Evolutionary conservation across 495 filamentous ascomycete species (phyloP).

Genomic region (Aspergillus affinis): DNA sequence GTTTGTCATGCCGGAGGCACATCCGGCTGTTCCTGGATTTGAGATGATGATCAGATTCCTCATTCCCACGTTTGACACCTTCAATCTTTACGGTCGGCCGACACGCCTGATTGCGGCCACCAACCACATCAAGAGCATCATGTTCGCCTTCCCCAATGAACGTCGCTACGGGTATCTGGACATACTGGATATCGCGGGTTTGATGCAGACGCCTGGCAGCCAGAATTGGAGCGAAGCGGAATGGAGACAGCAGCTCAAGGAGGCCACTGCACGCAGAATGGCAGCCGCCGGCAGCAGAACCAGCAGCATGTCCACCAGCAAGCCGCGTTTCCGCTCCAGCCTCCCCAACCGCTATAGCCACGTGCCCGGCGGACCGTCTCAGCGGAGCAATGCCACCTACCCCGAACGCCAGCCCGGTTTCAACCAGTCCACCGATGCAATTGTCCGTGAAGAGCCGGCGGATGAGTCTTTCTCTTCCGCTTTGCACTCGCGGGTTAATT

Average conservation of each 20-base stretch:
- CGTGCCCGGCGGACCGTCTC: constrained; percentile 21
- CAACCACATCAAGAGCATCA: constrained; percentile 81
- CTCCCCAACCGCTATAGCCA: constrained; percentile 51
- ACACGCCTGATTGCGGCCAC: constrained; percentile 83
- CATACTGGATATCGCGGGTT: constrained; percentile 72
- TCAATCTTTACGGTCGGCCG: constrained; percentile 88
- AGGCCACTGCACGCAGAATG: constrained; percentile 82
- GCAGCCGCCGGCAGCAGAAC: constrained; percentile 45
- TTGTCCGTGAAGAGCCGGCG: constrained; percentile 30
- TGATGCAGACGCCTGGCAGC: constrained; percentile 78
- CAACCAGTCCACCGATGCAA: constrained; percentile 40
- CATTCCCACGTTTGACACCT: constrained; percentile 92
- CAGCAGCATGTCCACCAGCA: constrained; percentile 61
- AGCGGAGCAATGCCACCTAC: constrained; percentile 39
- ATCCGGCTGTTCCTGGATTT: constrained; percentile 87
- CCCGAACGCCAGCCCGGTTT: constrained; percentile 47
- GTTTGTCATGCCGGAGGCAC: constrained; percentile 95
- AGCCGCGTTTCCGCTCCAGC: constrained; percentile 66
- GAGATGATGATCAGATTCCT: constrained; percentile 96
- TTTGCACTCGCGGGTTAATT: constrained; percentile 53
- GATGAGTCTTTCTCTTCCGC: constrained; percentile 39
- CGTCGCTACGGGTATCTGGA: constrained; percentile 90
- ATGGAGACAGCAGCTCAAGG: constrained; percentile 87
- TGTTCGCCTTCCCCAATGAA: constrained; percentile 96
- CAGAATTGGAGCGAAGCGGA: constrained; percentile 81